Base-by-base conservation (phyloP, 441 rosid species). In the Populus hybrid region DNA sequence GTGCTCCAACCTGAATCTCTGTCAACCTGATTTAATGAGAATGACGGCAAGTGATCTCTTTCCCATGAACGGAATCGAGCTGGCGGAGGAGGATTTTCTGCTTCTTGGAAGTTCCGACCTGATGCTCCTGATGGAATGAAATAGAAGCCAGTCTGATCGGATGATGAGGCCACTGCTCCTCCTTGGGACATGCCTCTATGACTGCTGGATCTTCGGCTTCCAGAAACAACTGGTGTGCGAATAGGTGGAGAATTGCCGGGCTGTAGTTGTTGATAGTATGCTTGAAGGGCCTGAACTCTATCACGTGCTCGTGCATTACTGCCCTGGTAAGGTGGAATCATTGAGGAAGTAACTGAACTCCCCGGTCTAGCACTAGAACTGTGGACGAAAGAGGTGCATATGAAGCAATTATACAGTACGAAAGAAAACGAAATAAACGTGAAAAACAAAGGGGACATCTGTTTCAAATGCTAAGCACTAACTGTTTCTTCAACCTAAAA, bases 241-340 rank as follows among this genome's bases (percentile, higher is more conserved):
- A 87, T 83, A 16, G 88, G 70, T 12, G 89, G 89, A 5, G 93
- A 78, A 76, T 80, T 87, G 70, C 86, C 86, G 0, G 92, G 57
- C 57, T 46, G 95, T 73, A 85, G 91, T 50, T 90, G 99, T 79
- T 96, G 99, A 86, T 93, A 94, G 85, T 93, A 96, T 63, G 97
- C 98, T 83, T 94, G 96, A 57, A 93, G 90, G 30, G 98, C 98
- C 83, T 93, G 99, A 75, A 91, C 91, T 83, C 98, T 86, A 76
- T 93, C 97, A 68, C 92, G 90, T 21, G 91, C 87, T 14, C 94
- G 89, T 11, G 92, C 91, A 73, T 88, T 94, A 85, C 98, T 96
- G 76, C 98, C 99, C 12, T 91, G 96, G 81, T 92, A 96, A 64
- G 95, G 92, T 5, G 95, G 93, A 78, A 89, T 84, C 86, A 92